Percentiles rank a stretch among this genome's conserved stretches.
These are phyloP conservation scores for Populus deltoides DNA, from an alignment of 345 rosid species.

Conservation along the genomic window DNA sequence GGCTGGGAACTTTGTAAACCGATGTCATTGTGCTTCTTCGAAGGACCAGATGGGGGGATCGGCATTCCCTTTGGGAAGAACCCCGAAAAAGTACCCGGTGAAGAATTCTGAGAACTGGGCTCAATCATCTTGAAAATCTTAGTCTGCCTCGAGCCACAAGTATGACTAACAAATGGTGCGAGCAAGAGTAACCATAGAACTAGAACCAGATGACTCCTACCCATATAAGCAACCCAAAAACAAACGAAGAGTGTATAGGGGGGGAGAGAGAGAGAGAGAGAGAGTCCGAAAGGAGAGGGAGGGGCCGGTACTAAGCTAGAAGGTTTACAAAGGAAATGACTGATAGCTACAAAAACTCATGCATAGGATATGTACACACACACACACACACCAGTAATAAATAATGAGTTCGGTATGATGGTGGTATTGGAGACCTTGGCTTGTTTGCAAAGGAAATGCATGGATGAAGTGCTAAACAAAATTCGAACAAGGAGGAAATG, in stretches of 20 bases:
- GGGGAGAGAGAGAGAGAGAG: neutral
- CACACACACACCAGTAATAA: neutral
- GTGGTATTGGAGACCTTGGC: constrained; percentile 14
- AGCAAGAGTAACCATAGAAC: constrained; percentile 18
- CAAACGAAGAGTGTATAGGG: no score
- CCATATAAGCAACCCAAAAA: constrained; percentile 24
- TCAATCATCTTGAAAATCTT: constrained; percentile 23
- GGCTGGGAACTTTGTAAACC: constrained; percentile 40
- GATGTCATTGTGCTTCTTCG: constrained; percentile 55
- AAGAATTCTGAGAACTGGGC: constrained; percentile 29
- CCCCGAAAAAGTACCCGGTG: constrained; percentile 30
- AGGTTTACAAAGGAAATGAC: constrained; percentile 3
- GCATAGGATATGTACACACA: neutral
- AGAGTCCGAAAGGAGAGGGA: neutral
- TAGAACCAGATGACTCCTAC: constrained; percentile 14
- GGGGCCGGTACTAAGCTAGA: neutral
- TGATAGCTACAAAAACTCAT: constrained; percentile 1
- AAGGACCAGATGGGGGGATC: constrained; percentile 69
- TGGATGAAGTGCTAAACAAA: neutral
- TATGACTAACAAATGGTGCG: constrained; percentile 10
- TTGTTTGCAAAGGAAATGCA: constrained; percentile 13
- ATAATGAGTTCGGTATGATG: neutral
- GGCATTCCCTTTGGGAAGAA: constrained; percentile 58
- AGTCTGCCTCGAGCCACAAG: constrained; percentile 28
- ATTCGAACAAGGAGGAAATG: neutral